phyloP scores from a whole-genome alignment of 1,284 basidiomycete species.

The Ceratobasidium sp. region DNA sequence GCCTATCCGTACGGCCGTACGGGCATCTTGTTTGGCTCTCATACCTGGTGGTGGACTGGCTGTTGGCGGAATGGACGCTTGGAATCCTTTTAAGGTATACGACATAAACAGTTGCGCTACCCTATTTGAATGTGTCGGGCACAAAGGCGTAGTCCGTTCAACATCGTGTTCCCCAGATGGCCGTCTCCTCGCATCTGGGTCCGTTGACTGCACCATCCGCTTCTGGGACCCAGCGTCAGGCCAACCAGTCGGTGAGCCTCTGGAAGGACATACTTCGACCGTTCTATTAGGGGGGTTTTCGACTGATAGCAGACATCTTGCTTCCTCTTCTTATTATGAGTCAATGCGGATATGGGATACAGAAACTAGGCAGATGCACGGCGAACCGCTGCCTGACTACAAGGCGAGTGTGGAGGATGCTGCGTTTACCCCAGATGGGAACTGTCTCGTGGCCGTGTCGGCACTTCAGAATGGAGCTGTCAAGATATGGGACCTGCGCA shows the following conservation, averaged over 20 bases:
- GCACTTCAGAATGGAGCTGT: too few species aligned
- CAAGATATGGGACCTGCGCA: too few species aligned
- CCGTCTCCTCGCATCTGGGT: conserved; percentile 56
- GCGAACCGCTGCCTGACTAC: not conserved
- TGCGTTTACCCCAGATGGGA: not conserved
- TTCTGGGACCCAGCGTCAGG: not conserved
- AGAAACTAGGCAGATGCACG: not conserved
- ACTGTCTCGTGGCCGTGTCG: not conserved
- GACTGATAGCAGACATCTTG: conserved; percentile 9
- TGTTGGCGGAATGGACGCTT: not conserved
- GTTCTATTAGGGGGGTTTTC: conserved; percentile 3
- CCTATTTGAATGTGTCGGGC: conserved; percentile 8
- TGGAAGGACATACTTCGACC: not conserved
- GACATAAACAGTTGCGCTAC: not conserved
- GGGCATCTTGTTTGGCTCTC: not conserved
- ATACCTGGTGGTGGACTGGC: conserved; percentile 33
- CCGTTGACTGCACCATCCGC: not conserved
- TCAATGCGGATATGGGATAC: conserved; percentile 27
- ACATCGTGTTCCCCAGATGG: conserved; percentile 88
- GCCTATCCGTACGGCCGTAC: not conserved
- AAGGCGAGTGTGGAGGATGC: not conserved
- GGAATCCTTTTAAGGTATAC: conserved; percentile 12
- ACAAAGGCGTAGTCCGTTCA: conserved; percentile 70
- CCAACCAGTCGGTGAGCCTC: not conserved
- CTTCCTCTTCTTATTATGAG: conserved; percentile 6